Evolutionary conservation across 2,329 filamentous ascomycete species (phyloP), one percentile per base, ranked within the genome.

Genomic region (Pseudogymnoascus sp.): DNA sequence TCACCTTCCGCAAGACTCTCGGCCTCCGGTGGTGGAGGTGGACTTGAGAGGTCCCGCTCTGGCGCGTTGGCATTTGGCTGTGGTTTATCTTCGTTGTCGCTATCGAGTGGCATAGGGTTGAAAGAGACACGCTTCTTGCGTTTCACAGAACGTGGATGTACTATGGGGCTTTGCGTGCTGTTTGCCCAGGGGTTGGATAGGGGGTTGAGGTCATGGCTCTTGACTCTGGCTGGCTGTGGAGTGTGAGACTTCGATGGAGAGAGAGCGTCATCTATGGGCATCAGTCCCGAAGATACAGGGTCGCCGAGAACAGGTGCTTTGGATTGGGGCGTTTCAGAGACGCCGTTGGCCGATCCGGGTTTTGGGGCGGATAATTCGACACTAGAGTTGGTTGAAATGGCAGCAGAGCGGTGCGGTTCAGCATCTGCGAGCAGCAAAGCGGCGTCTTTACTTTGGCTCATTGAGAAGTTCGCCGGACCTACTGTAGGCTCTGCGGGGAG

Each of bases 51-150:
- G 33, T 58, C 37, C 12, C 57, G 20, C 9, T 41, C 18, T 2
- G 57, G 18, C 8, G 57, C n/a, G 5, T 22, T 58, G 57, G 28
- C 14, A 11, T 4, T 37, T 37, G 37, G 3, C 20, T 18, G 33
- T 25, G 25, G 30, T 18, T 37, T 25, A 16, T 54, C 47, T 20
- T 33, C 28, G 9, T 20, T 54, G 28, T 54, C 47, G 5, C 47
- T 14, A 22, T 35, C 47, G n/a, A 18, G n/a, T 54, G 60, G 39
- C n/a, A 63, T 43, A 22, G 62, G 18, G n/a, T 63, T 64, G 61
- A 72, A 72, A 14, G 69, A 72, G 5, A 72, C 70, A 9, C 66
- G 60, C 62, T 71, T 71, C 14, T 63, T 65, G 12, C 59, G 38
- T 50, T 63, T 67, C 18, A 7, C 57, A 1, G 63, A 47, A 38